These are phyloP conservation scores for Aspergillus caelatus DNA, from an alignment of 2,329 filamentous ascomycete species.

Conservation along the genomic window DNA sequence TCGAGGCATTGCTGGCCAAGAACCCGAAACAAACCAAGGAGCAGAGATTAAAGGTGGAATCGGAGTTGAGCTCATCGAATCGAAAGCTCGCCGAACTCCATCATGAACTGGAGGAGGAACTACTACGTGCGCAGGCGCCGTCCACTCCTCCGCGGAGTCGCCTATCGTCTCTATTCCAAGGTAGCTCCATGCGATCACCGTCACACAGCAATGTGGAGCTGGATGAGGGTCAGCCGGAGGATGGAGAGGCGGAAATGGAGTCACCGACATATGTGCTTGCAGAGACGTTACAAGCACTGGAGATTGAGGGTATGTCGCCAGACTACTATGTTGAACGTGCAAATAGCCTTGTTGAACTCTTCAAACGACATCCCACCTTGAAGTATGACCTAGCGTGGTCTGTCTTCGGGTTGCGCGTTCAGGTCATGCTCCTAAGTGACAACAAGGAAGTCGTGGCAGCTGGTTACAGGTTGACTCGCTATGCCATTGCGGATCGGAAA, in stretches of 20 bases:
- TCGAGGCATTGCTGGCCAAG: conserved; percentile 91
- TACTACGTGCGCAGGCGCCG: conserved; percentile 60
- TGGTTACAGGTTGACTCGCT: conserved; percentile 89
- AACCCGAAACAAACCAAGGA: conserved; percentile 95
- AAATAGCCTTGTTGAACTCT: conserved; percentile 93
- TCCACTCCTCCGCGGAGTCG: conserved; percentile 54
- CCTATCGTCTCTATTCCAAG: conserved; percentile 61
- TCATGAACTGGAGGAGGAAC: conserved; percentile 61
- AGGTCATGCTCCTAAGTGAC: conserved; percentile 93
- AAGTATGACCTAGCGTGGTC: conserved; percentile 98
- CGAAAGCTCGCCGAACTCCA: conserved; percentile 65
- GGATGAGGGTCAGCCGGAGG: conserved; percentile 45
- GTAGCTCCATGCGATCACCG: conserved; percentile 58
- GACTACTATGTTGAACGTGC: conserved; percentile 95
- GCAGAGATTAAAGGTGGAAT: conserved; percentile 76
- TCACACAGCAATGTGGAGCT: conserved; percentile 42
- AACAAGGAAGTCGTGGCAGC: conserved; percentile 94
- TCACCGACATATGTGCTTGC: conserved; percentile 90
- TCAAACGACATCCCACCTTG: conserved; percentile 86
- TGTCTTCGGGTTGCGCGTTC: conserved; percentile 89
- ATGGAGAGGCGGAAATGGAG: conserved; percentile 71
- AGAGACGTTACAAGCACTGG: conserved; percentile 86
- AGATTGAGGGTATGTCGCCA: conserved; percentile 81
- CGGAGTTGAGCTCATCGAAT: conserved; percentile 88
- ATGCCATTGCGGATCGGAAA: conserved; percentile 88